A percentile compares a stretch with the other conserved stretches of the same genome.
phyloP scores from a whole-genome alignment of 805 yeast species.

The Candida stauntonica region DNA sequence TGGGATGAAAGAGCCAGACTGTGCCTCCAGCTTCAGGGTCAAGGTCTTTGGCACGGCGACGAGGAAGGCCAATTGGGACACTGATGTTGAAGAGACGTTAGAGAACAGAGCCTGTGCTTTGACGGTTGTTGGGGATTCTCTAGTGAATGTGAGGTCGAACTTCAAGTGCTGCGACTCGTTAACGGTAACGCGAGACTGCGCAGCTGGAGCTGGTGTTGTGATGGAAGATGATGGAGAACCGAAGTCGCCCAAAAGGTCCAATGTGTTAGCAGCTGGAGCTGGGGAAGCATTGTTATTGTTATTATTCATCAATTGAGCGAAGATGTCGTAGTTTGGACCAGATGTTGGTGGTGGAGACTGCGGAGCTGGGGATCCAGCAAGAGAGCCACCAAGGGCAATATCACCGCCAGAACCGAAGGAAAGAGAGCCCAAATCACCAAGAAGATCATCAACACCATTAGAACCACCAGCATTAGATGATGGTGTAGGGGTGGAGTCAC shows the following conservation, averaged over 20 bases:
- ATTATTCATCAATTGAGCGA: constrained; percentile 18
- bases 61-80: constrained; percentile 52
- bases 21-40: constrained; percentile 55
- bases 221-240: constrained; percentile 14
- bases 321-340: constrained; percentile 25
- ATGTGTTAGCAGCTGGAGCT: constrained; percentile 11
- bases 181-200: constrained; percentile 28
- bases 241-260: constrained; percentile 23
- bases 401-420: constrained; percentile 57
- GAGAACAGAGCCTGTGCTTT: constrained; percentile 47
- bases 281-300: constrained; percentile 12
- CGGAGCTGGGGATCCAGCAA: constrained; percentile 28
- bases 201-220: constrained; percentile 3
- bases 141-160: constrained; percentile 41
- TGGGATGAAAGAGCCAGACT: constrained; percentile 49
- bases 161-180: constrained; percentile 43
- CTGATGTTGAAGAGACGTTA: constrained; percentile 41
- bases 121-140: constrained; percentile 35
- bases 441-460: constrained; percentile 48
- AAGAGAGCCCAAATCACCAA: constrained; percentile 65
- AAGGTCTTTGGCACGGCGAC: constrained; percentile 69
- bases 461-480: not conserved
- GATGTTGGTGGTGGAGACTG: constrained; percentile 23
- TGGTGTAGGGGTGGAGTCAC: constrained; percentile 32
- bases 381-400: constrained; percentile 31